Evolutionary conservation across 805 yeast genomes (phyloP), one percentile per base, ranked within the genome.

Genomic region (Brettanomyces anomalus): DNA sequence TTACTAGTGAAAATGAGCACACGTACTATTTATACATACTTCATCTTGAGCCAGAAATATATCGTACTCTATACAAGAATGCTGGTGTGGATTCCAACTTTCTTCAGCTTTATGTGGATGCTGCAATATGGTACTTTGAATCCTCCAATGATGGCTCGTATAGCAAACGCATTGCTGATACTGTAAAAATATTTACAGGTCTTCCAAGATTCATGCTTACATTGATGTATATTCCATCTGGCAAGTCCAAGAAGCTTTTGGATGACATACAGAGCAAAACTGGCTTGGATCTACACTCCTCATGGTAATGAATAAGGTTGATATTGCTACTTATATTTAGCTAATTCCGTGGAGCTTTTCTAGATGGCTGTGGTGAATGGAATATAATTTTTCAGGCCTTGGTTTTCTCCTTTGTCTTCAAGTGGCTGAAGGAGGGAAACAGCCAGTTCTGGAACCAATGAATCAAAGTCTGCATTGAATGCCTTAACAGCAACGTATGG

Each of bases 81-180:
- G 65, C 71, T 8, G 80, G 79, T 1, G 54, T 79, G 1, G 84
- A 78, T 33, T 50, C 70, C 0, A 72, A 68, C 11, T 67, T 72
- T 45, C 55, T 78, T 6, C 62, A 61, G n/a, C 70, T 74, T 45
- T 70, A 64, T 43, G 39, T 77, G 7, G 73, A 71, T 24, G 72
- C 81, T 0, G 55, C 54, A 6, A 37, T 49, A 3, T 32, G 41
- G 34, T 32, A 19, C 15, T 48, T 51, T 4, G 52, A 64, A 5
- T 47, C 54, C 28, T 50, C 54, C 4, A 41, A 59, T 0, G 30
- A 38, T 6, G 34, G 47, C 2, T 33, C 39, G 5, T 46, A 46
- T 17, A 33, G 48, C 7, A 17, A 26, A 3, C 51, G 49, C 6
- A 53, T 66, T 2, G 35, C 56, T 1, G 42, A 46, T 2, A 47